phyloP scores from a whole-genome alignment of 441 rosid species.

The Isatis lusitanica region DNA sequence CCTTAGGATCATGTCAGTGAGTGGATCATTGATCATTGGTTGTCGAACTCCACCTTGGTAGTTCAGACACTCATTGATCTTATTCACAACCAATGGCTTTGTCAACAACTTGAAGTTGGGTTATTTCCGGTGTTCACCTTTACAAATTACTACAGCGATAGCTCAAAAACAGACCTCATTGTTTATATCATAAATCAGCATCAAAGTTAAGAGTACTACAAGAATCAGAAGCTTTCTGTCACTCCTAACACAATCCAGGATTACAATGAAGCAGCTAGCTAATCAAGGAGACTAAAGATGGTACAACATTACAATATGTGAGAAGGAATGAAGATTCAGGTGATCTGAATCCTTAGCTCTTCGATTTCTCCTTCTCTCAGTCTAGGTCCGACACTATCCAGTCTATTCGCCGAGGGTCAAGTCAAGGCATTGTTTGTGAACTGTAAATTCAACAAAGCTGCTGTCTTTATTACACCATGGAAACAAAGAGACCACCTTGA shows the following conservation, averaged over 20 bases:
- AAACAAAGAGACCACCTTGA: background rate
- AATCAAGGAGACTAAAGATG: background rate
- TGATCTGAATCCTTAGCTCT: background rate
- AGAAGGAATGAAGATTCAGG: background rate
- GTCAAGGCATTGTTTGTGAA: background rate
- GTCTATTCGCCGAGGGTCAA: background rate
- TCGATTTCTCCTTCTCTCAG: constrained; percentile 3
- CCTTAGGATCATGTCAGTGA: too few species aligned
- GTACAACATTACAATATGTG: background rate
- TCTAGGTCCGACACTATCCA: background rate
- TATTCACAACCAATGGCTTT: background rate
- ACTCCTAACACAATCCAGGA: constrained; percentile 1
- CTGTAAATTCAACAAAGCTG: background rate
- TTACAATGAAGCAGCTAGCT: constrained; percentile 10
- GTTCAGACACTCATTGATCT: background rate
- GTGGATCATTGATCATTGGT: too few species aligned
- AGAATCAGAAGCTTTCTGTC: constrained; percentile 13
- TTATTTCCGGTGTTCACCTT: background rate
- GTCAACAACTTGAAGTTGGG: background rate
- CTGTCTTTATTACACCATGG: background rate
- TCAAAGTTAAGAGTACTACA: background rate
- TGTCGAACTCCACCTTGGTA: background rate
- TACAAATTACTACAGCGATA: background rate
- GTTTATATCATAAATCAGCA: background rate
- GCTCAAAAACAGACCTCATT: background rate